These are phyloP conservation scores for Metarhizium anisopliae DNA, from an alignment of 2,329 filamentous ascomycete species.

Conservation along the genomic window DNA sequence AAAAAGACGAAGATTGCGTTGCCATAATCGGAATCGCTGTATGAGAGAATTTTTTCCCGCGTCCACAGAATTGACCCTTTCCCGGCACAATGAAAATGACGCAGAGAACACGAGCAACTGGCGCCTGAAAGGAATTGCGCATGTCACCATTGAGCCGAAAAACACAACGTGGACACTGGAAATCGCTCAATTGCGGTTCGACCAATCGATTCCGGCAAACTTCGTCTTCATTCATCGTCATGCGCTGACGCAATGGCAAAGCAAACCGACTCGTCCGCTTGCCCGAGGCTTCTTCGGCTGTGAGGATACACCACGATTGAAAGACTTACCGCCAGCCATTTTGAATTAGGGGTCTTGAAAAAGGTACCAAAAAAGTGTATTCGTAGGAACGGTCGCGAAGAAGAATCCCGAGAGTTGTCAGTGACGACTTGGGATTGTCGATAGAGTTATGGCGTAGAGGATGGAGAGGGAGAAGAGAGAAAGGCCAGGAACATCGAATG, in stretches of 20 bases:
- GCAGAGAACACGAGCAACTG: not conserved
- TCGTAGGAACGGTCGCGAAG: slow-evolving; percentile 6
- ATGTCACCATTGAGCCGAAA: not conserved
- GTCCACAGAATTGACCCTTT: not conserved
- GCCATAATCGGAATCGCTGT: not conserved
- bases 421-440: slow-evolving; percentile 6
- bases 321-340: slow-evolving; percentile 38
- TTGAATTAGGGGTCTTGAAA: slow-evolving; percentile 18
- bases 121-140: not conserved
- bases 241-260: slow-evolving; percentile 14
- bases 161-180: not conserved
- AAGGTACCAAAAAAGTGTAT: slow-evolving; percentile 5
- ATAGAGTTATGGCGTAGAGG: slow-evolving; percentile 3
- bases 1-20: not conserved
- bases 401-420: slow-evolving; percentile 3
- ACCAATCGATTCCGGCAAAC: not conserved
- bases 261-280: not conserved
- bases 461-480: slow-evolving; percentile 15
- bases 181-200: not conserved
- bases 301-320: not conserved
- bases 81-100: not conserved
- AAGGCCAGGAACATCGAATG: slow-evolving; percentile 8
- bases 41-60: not conserved
- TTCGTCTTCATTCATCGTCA: not conserved
- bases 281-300: slow-evolving; percentile 3